Percentiles rank a stretch among this genome's conserved stretches.
Conservation (phyloP, 176 grass and related monocot genomes). For the Oryza meridionalis region DNA sequence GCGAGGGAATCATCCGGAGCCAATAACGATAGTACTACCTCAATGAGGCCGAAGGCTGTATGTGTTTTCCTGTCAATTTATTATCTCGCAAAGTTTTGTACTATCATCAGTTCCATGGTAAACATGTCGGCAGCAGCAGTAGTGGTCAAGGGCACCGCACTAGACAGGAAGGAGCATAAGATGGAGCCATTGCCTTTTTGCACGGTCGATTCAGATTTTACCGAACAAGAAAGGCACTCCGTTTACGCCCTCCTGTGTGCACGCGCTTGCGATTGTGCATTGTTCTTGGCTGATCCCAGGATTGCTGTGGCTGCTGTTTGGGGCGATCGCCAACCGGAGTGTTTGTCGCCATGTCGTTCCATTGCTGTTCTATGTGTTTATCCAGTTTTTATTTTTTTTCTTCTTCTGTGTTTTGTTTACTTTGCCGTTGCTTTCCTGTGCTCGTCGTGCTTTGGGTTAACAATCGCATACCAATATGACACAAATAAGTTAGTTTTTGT, state of each 20-base stretch:
- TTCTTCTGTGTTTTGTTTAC: background rate
- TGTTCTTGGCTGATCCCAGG: slow-evolving; percentile 28
- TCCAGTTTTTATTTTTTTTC: too few species aligned
- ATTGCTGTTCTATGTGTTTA: background rate
- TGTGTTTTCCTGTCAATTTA: slow-evolving; percentile 62
- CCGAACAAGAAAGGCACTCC: slow-evolving; percentile 44
- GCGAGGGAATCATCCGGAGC: slow-evolving; percentile 48
- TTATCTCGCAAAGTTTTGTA: slow-evolving; percentile 69
- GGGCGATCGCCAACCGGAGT: background rate
- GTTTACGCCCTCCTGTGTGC: slow-evolving; percentile 22
- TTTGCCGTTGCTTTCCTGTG: slow-evolving; percentile 29
- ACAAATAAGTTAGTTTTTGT: background rate
- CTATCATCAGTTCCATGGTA: slow-evolving; percentile 43
- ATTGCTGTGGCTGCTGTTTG: slow-evolving; percentile 1
- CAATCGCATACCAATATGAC: background rate
- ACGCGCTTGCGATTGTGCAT: background rate
- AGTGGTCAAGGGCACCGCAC: slow-evolving; percentile 3
- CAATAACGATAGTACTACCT: slow-evolving; percentile 54
- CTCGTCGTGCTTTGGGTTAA: background rate
- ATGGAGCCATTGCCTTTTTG: slow-evolving; percentile 28
- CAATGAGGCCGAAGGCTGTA: slow-evolving; percentile 68
- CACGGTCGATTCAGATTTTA: slow-evolving; percentile 33
- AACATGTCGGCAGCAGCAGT: slow-evolving; percentile 24
- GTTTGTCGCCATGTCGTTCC: background rate
- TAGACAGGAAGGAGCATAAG: slow-evolving; percentile 19